Percentiles rank a stretch among this genome's conserved stretches.
Conservation (phyloP, 495 filamentous ascomycete species). For the Aspergillus heteromorphus region DNA sequence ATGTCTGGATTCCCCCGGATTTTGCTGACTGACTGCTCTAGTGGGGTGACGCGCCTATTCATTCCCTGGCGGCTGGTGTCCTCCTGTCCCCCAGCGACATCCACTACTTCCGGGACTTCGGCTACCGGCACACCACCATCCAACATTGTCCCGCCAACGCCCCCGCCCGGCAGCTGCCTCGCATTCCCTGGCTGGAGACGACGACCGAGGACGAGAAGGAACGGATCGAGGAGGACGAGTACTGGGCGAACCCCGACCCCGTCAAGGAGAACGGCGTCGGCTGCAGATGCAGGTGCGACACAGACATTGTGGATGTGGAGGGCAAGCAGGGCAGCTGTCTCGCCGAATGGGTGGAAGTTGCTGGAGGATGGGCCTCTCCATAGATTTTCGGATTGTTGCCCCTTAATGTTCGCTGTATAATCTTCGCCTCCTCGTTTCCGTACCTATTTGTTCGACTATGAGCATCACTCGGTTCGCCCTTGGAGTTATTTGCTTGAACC, state of each 20-base stretch:
- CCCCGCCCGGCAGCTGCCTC: slow-evolving; percentile 77
- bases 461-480: slow-evolving; percentile 34
- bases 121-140: slow-evolving; percentile 97
- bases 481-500: slow-evolving; percentile 36
- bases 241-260: slow-evolving; percentile 84
- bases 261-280: slow-evolving; percentile 96
- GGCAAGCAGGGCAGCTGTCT: slow-evolving; percentile 94
- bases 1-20: slow-evolving; percentile 6
- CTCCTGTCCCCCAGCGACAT: slow-evolving; percentile 79
- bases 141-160: slow-evolving; percentile 98
- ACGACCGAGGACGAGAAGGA: slow-evolving; percentile 82
- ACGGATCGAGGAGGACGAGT: slow-evolving; percentile 89
- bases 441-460: slow-evolving; percentile 29
- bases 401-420: slow-evolving; percentile 29
- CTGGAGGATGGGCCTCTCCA: slow-evolving; percentile 85
- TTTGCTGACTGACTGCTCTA: slow-evolving; percentile 32
- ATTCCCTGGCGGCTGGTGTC: slow-evolving; percentile 91
- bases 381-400: slow-evolving; percentile 23
- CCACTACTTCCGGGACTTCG: slow-evolving; percentile 99
- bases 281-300: slow-evolving; percentile 94
- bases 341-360: slow-evolving; percentile 95
- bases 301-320: slow-evolving; percentile 97
- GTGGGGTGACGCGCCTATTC: slow-evolving; percentile 99
- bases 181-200: slow-evolving; percentile 75
- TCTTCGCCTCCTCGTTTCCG: slow-evolving; percentile 30